A percentile compares a stretch with the other conserved stretches of the same genome.
phyloP scores from a whole-genome alignment of 2,329 filamentous ascomycete genomes.

The Botrytis squamosa region DNA sequence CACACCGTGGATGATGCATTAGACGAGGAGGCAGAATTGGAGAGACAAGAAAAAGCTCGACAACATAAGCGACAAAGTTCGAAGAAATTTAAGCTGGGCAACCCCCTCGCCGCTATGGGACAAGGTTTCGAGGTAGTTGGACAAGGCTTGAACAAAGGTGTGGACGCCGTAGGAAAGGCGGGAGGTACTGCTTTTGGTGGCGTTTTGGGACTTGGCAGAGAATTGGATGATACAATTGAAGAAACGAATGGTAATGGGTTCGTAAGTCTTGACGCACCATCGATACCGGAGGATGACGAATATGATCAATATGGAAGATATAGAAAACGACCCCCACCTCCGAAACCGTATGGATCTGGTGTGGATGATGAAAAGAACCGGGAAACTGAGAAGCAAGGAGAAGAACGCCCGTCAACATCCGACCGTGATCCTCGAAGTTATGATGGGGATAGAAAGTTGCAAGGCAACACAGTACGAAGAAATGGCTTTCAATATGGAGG shows the following conservation, averaged over 20 bases:
- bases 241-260: slow-evolving; percentile 51
- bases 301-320: slow-evolving; percentile 38
- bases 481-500: slow-evolving; percentile 26
- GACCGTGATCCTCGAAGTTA: background rate
- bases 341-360: slow-evolving; percentile 29
- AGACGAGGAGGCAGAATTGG: slow-evolving; percentile 40
- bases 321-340: slow-evolving; percentile 15
- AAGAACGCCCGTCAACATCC: slow-evolving; percentile 19
- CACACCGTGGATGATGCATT: slow-evolving; percentile 51
- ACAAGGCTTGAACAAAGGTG: slow-evolving; percentile 34
- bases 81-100: slow-evolving; percentile 33
- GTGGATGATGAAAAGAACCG: slow-evolving; percentile 27
- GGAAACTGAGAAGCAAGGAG: slow-evolving; percentile 17
- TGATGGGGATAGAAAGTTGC: slow-evolving; percentile 20
- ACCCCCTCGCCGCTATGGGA: slow-evolving; percentile 33
- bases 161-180: slow-evolving; percentile 37
- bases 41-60: slow-evolving; percentile 25
- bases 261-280: slow-evolving; percentile 30
- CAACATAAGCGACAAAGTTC: slow-evolving; percentile 19
- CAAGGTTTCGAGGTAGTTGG: slow-evolving; percentile 36
- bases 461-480: slow-evolving; percentile 33
- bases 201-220: slow-evolving; percentile 49
- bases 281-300: slow-evolving; percentile 30
- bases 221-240: slow-evolving; percentile 53
- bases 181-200: slow-evolving; percentile 48